Percentiles rank a stretch among this genome's conserved stretches.
Conservation (phyloP, 257 asterid species). For the Penstemon newberryi region DNA sequence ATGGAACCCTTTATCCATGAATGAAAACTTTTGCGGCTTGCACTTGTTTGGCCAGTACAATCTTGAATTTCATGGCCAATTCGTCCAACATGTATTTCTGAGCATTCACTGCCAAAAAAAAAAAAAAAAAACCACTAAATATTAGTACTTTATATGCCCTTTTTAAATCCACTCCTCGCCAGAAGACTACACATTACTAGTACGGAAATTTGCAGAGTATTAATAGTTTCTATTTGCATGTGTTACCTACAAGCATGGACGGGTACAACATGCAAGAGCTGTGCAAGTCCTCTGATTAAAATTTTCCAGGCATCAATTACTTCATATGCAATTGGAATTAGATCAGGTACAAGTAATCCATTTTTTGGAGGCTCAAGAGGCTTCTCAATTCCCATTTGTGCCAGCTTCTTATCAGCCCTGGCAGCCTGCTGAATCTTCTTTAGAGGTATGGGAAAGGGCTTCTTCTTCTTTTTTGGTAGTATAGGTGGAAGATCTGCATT, state of each 20-base stretch:
- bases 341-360: conserved; percentile 63
- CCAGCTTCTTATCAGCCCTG: conserved; percentile 82
- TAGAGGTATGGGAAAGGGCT: conserved; percentile 81
- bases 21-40: conserved; percentile 65
- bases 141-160: conserved; percentile 15
- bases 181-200: background rate
- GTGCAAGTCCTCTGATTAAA: conserved; percentile 74
- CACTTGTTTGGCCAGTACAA: conserved; percentile 66
- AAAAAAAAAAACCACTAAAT: conserved; percentile 16
- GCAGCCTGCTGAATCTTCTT: conserved; percentile 70
- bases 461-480: conserved; percentile 78
- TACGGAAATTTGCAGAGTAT: conserved; percentile 4
- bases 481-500: conserved; percentile 77
- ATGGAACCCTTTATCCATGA: conserved; percentile 89
- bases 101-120: conserved; percentile 88
- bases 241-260: conserved; percentile 92
- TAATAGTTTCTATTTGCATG: background rate
- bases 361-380: conserved; percentile 83
- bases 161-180: conserved; percentile 8
- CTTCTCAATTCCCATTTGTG: conserved; percentile 87
- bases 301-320: conserved; percentile 80
- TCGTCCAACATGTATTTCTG: conserved; percentile 73
- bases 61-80: conserved; percentile 72
- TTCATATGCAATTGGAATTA: conserved; percentile 75
- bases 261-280: conserved; percentile 66